These are phyloP conservation scores for Neonectria hederae DNA, from an alignment of 2,329 filamentous ascomycete genomes.

Conservation along the genomic window DNA sequence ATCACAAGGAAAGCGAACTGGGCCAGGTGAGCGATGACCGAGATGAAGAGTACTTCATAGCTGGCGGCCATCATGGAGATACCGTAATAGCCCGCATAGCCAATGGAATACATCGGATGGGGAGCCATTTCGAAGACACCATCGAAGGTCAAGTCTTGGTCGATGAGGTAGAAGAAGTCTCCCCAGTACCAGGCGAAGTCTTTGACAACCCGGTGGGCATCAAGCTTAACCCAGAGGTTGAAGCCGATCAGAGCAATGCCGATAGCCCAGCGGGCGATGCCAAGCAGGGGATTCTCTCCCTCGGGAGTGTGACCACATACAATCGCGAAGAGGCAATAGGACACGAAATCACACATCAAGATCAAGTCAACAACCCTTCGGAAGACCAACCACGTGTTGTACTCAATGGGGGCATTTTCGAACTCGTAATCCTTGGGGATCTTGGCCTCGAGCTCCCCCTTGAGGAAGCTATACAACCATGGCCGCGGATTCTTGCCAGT, in stretches of 20 bases:
- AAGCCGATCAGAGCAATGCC: constrained; percentile 86
- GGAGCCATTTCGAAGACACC: constrained; percentile 99
- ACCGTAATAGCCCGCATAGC: constrained; percentile 97
- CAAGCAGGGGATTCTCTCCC: constrained; percentile 75
- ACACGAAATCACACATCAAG: constrained; percentile 98
- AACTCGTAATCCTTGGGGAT: constrained; percentile 94
- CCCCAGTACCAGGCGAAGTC: constrained; percentile 99
- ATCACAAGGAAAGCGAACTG: constrained; percentile 92
- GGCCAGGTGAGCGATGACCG: constrained; percentile 90
- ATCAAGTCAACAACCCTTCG: constrained; percentile 95
- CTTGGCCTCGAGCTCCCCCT: constrained; percentile 92
- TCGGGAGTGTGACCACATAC: constrained; percentile 81
- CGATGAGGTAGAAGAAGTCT: constrained; percentile 98
- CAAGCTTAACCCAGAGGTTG: constrained; percentile 98
- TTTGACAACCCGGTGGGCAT: constrained; percentile 97
- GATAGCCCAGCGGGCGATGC: constrained; percentile 77
- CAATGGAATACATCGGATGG: constrained; percentile 98
- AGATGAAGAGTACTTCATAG: constrained; percentile 97
- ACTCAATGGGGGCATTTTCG: constrained; percentile 92
- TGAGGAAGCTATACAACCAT: constrained; percentile 83
- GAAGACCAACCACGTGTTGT: constrained; percentile 99
- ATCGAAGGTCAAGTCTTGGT: constrained; percentile 97
- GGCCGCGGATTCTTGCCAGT: constrained; percentile 86
- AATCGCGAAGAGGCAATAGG: constrained; percentile 94
- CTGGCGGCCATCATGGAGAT: constrained; percentile 98